Conservation (phyloP, 1,284 basidiomycete genomes). For the Pascua sp. region DNA sequence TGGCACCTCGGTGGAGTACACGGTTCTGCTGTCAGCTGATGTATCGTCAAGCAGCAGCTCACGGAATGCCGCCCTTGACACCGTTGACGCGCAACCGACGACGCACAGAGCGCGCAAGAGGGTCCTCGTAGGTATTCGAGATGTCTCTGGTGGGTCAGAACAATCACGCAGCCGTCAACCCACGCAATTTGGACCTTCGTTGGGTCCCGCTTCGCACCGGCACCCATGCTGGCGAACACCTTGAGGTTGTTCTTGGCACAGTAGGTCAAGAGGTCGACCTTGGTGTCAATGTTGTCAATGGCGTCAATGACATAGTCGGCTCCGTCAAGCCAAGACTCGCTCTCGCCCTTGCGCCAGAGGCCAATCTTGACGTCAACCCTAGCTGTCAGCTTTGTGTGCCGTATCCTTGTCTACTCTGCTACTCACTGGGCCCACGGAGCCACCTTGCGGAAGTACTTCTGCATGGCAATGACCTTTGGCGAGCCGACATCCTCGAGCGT, state of each 20-base stretch:
- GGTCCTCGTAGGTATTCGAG: conserved; percentile 88
- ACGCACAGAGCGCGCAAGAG: conserved; percentile 85
- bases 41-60: conserved; percentile 13
- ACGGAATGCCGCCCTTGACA: conserved; percentile 70
- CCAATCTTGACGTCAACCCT: conserved; percentile 78
- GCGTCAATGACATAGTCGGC: conserved; percentile 92
- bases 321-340: conserved; percentile 68
- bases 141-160: conserved; percentile 63
- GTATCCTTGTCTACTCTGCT: background rate
- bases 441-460: conserved; percentile 66
- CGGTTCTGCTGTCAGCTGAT: conserved; percentile 56
- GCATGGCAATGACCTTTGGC: conserved; percentile 84
- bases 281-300: conserved; percentile 95
- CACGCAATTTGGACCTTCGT: conserved; percentile 83
- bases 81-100: conserved; percentile 69
- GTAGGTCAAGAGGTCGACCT: conserved; percentile 81
- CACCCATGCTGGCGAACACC: conserved; percentile 96
- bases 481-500: conserved; percentile 84
- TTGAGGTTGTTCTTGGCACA: conserved; percentile 73
- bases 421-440: conserved; percentile 55
- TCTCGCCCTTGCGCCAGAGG: conserved; percentile 69
- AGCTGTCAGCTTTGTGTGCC: conserved; percentile 25
- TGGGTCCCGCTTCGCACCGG: conserved; percentile 93
- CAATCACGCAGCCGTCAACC: conserved; percentile 9
- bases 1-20: conserved; percentile 93